Conservation (phyloP, 805 yeast genomes). For the Limtongia smithiae region DNA sequence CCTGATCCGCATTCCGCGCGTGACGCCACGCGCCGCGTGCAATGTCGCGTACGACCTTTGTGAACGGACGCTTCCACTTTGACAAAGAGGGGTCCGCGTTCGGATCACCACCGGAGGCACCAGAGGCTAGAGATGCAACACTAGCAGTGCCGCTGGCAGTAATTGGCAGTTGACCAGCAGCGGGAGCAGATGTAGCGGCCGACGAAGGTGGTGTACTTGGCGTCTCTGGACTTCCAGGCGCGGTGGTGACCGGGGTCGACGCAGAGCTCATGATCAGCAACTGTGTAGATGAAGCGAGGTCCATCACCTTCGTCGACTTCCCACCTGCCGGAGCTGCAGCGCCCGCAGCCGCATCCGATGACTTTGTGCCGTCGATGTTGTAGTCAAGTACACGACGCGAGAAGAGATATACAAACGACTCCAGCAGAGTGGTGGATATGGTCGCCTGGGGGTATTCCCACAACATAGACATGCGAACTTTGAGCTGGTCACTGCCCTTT, state of each 20-base stretch:
- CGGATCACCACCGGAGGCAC: too few species aligned
- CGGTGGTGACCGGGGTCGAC: not conserved
- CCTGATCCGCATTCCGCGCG: conserved; percentile 9
- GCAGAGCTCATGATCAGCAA: not conserved
- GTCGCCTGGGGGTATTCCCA: conserved; percentile 83
- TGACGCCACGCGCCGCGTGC: conserved; percentile 93
- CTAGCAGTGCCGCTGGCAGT: too few species aligned
- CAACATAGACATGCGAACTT: conserved; percentile 77
- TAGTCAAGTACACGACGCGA: conserved; percentile 49
- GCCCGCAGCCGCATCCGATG: too few species aligned
- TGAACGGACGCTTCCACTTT: conserved; percentile 21
- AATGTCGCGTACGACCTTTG: conserved; percentile 67
- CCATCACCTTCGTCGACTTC: not conserved
- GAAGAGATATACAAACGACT: conserved; percentile 69
- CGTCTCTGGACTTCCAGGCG: not conserved
- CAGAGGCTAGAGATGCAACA: too few species aligned
- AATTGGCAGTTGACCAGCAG: too few species aligned
- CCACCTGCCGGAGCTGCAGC: too few species aligned
- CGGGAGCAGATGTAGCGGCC: too few species aligned
- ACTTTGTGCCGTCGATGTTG: conserved; percentile 1
- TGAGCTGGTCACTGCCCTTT: conserved; percentile 51
- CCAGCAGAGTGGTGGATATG: conserved; percentile 71
- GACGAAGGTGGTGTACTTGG: too few species aligned
- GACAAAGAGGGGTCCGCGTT: too few species aligned
- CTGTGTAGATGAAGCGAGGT: not conserved